Conservation (phyloP, 2,329 filamentous ascomycete species). For the Aspergillus neotritici region DNA sequence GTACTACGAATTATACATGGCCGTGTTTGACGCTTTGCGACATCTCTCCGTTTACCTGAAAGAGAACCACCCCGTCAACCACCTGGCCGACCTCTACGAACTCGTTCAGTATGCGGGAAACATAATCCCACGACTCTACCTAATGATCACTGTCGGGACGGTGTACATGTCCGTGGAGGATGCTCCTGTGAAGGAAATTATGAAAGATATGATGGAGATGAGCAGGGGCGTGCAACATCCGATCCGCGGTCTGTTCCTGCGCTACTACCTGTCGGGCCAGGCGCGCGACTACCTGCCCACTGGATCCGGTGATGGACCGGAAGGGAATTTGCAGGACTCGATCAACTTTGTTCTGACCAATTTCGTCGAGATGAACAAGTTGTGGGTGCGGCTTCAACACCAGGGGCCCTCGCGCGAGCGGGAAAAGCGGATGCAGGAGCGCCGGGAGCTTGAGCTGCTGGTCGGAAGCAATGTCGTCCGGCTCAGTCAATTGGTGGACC, state of each 20-base stretch:
- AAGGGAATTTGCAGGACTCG: constrained; percentile 93
- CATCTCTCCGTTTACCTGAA: constrained; percentile 94
- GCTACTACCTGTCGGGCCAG: constrained; percentile 94
- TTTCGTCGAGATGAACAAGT: constrained; percentile 99
- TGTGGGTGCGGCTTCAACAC: constrained; percentile 96
- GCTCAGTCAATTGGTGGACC: constrained; percentile 88
- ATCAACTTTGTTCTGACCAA: constrained; percentile 98
- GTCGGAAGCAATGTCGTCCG: constrained; percentile 96
- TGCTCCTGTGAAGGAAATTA: constrained; percentile 97
- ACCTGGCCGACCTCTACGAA: constrained; percentile 96
- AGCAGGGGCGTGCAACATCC: constrained; percentile 96
- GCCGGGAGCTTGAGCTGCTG: constrained; percentile 89
- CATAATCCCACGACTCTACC: constrained; percentile 89
- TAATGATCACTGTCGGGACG: constrained; percentile 98
- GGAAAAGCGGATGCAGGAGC: constrained; percentile 86
- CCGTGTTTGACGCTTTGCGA: constrained; percentile 94
- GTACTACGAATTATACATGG: constrained; percentile 99
- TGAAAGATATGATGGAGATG: constrained; percentile 99
- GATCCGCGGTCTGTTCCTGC: constrained; percentile 86
- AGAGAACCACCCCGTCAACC: constrained; percentile 95
- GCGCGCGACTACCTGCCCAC: constrained; percentile 81
- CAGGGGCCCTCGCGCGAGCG: constrained; percentile 94
- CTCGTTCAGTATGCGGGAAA: constrained; percentile 97
- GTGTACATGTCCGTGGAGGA: constrained; percentile 99
- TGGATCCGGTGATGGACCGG: constrained; percentile 78